Base-by-base conservation (phyloP, 306 rosid species). In the Quercus bicolor region DNA sequence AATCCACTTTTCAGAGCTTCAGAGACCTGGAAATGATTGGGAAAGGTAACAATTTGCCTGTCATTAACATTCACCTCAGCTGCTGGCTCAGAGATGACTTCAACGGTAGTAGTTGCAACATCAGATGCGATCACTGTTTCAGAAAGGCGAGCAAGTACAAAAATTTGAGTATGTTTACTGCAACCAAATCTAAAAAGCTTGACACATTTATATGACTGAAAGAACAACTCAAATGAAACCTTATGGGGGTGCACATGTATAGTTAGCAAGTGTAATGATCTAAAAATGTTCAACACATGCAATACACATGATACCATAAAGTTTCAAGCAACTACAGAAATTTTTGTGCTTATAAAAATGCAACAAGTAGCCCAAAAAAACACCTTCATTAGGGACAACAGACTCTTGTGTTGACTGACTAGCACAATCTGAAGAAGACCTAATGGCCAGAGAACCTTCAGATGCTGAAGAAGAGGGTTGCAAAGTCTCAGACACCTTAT, bases 11-110 rank as follows among this genome's bases (percentile, higher is more conserved):
- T 93, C 70, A 91, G 71, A 76, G 90, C 84, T 79, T 87, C 83
- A 0, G 98, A 89, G 71, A 93, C 97, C 85, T 87, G 89, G 82
- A 93, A 91, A 86, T 93, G 93, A 76, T 80, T 88, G 13, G 98
- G 97, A 76, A 93, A 93, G 56, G 92, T 88, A 76, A 91, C 97
- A 51, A 74, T 92, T 74, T 88, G 92, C 79, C 72, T 72, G 26
- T 71, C 70, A 55, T 81, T 56, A 48, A 57, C 52, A 51, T 78
- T 83, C 60, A 40, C 80, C 74, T 84, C 93, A 77, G 78, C 65
- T 20, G 84, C 60, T 28, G 80, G 78, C 72, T 79, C 86, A 78
- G 85, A 29, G 55, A 77, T 60, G 29, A 73, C 84, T 81, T 70
- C 82, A 76, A 76, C 80, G 12, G 84, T 87, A 23, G 82, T 64